phyloP scores from a whole-genome alignment of 495 filamentous ascomycete genomes.

The Evansstolkia leycettana region DNA sequence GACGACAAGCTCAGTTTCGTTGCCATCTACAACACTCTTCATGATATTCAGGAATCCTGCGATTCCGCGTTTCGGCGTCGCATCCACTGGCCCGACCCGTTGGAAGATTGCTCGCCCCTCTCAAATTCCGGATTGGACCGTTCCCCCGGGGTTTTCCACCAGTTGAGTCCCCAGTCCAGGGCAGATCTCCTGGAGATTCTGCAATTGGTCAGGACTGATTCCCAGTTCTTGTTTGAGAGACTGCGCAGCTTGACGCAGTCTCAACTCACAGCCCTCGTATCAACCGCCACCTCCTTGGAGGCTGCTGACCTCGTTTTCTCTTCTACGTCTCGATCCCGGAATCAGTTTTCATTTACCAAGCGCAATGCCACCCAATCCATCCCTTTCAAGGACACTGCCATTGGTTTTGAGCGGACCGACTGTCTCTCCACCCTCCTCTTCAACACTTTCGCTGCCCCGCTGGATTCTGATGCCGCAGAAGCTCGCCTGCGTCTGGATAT shows the following conservation, averaged over 20 bases:
- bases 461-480: conserved; percentile 66
- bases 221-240: conserved; percentile 74
- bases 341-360: conserved; percentile 35
- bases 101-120: conserved; percentile 20
- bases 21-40: conserved; percentile 72
- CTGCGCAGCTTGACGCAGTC: conserved; percentile 56
- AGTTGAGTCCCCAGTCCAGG: conserved; percentile 63
- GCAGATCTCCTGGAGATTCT: conserved; percentile 69
- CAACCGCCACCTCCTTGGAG: conserved; percentile 64
- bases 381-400: conserved; percentile 30
- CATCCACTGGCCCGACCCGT: conserved; percentile 26
- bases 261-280: conserved; percentile 63
- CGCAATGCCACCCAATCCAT: conserved; percentile 47
- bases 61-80: conserved; percentile 44
- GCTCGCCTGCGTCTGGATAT: conserved; percentile 67
- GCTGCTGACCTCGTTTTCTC: conserved; percentile 72
- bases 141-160: conserved; percentile 63
- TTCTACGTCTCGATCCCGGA: conserved; percentile 51
- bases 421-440: conserved; percentile 75
- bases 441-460: conserved; percentile 61
- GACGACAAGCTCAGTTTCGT: conserved; percentile 87
- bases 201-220: conserved; percentile 68
- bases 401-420: conserved; percentile 77
- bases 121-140: conserved; percentile 21
- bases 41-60: conserved; percentile 80